These are phyloP conservation scores for Thuja plicata DNA, from an alignment of 83 land plant species.

Conservation along the genomic window DNA sequence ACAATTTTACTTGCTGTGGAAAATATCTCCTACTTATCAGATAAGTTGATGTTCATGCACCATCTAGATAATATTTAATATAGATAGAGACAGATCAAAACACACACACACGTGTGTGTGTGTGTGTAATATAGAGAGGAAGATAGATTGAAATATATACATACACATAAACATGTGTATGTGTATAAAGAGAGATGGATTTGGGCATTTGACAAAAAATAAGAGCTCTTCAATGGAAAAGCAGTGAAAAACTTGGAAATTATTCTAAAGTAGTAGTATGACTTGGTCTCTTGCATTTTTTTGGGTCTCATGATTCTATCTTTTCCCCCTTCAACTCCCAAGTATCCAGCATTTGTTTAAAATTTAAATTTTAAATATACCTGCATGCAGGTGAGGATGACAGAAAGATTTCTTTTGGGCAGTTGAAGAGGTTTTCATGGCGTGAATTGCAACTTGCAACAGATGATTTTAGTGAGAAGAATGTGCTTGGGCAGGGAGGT, in stretches of 20 bases:
- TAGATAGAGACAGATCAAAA: neutral
- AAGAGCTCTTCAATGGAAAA: constrained; percentile 27
- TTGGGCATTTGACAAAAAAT: neutral
- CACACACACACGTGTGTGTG: neutral
- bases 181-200: neutral
- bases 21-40: no score
- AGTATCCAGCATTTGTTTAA: neutral
- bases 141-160: neutral
- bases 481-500: constrained; percentile 82
- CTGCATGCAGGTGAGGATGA: constrained; percentile 75
- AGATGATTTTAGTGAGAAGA: constrained; percentile 67
- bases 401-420: constrained; percentile 65
- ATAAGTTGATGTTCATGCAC: neutral
- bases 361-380: neutral
- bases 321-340: neutral
- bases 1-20: no score
- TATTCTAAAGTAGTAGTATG: neutral
- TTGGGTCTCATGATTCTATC: neutral
- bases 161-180: neutral
- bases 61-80: neutral
- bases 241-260: neutral
- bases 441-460: constrained; percentile 83
- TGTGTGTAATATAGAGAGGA: neutral
- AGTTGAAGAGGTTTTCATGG: constrained; percentile 79
- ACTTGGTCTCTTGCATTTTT: neutral